These are phyloP conservation scores for Mycena haematopus DNA, from an alignment of 768 basidiomycete genomes.

Conservation along the genomic window DNA sequence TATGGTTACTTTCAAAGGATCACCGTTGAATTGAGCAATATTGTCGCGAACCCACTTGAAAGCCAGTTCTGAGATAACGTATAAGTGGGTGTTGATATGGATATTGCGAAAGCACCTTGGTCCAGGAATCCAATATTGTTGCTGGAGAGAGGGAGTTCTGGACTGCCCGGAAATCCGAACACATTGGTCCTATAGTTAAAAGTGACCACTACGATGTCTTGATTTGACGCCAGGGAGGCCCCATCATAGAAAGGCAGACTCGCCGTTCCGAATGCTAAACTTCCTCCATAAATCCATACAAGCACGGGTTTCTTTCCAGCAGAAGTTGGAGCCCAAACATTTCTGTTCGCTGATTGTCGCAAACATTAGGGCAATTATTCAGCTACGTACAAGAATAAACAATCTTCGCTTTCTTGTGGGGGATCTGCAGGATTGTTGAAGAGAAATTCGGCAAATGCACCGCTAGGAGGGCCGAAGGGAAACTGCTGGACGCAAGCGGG, in stretches of 20 bases:
- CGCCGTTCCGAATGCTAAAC: conserved; percentile 19
- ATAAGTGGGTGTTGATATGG: no score
- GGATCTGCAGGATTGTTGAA: conserved; percentile 19
- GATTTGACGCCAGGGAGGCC: conserved; percentile 13
- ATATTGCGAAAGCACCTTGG: conserved; percentile 30
- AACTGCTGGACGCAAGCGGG: conserved; percentile 25
- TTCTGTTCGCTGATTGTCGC: background rate
- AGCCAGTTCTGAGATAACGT: conserved; percentile 27
- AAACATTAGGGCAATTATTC: no score
- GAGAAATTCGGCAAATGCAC: conserved; percentile 2
- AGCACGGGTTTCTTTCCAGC: background rate
- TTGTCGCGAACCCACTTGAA: conserved; percentile 50
- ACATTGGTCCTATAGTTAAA: conserved; percentile 29
- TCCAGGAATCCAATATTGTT: conserved; percentile 36
- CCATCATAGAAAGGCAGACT: conserved; percentile 21
- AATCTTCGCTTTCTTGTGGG: conserved; percentile 24
- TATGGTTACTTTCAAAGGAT: conserved; percentile 39
- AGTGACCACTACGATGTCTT: conserved; percentile 16
- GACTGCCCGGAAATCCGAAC: conserved; percentile 23
- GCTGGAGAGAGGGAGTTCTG: conserved; percentile 20
- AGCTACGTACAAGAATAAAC: conserved; percentile 16
- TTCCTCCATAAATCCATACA: conserved; percentile 23
- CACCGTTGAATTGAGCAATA: conserved; percentile 55
- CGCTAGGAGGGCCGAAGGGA: background rate
- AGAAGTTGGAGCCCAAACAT: conserved; percentile 17